Evolutionary conservation across 257 asterid genomes (phyloP).

Genomic region (Ballota nigra): DNA sequence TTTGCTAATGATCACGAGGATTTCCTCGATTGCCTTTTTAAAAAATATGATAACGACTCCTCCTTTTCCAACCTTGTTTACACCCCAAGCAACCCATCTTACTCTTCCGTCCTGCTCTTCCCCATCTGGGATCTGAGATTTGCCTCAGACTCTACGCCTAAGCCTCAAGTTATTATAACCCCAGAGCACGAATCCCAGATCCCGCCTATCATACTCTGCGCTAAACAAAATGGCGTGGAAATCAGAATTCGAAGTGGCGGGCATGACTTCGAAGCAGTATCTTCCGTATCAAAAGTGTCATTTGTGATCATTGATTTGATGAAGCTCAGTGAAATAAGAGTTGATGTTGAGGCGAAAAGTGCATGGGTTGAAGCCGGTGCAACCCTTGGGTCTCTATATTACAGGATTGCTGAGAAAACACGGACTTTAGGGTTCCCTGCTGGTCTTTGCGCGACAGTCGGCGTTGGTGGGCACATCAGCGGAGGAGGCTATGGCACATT

Average conservation of each 20-base stretch:
- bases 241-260: conserved; percentile 42
- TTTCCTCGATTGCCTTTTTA: neutral
- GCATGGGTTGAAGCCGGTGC: conserved; percentile 46
- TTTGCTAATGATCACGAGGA: neutral
- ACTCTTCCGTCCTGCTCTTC: neutral
- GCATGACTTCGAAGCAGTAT: conserved; percentile 47
- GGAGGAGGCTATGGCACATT: conserved; percentile 47
- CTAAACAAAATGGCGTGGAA: conserved; percentile 25
- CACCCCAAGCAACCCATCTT: neutral
- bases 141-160: neutral
- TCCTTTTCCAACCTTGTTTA: neutral
- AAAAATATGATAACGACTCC: neutral
- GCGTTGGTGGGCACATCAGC: conserved; percentile 47
- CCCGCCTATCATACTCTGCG: conserved; percentile 15
- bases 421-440: conserved; percentile 32
- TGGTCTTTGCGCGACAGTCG: conserved; percentile 38
- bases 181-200: neutral
- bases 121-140: neutral
- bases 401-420: conserved; percentile 25
- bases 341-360: conserved; percentile 24
- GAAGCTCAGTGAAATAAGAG: conserved; percentile 21
- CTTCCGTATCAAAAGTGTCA: conserved; percentile 24
- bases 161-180: neutral
- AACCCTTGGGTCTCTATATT: conserved; percentile 33
- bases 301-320: conserved; percentile 37